These are phyloP conservation scores for Coprinopsis marcescibilis DNA, from an alignment of 768 basidiomycete genomes.

Conservation along the genomic window DNA sequence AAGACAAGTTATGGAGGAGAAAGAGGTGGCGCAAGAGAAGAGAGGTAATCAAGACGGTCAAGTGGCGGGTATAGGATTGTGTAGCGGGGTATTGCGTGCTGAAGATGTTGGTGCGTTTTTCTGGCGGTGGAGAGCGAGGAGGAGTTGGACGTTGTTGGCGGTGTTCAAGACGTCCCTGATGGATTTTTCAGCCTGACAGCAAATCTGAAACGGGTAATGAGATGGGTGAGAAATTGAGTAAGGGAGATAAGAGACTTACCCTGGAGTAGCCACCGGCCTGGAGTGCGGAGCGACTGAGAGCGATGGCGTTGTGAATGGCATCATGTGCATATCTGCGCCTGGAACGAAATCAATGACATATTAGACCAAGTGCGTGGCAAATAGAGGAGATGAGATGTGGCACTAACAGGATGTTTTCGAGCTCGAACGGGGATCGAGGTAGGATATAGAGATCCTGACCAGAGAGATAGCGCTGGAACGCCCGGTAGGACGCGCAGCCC, in stretches of 20 bases:
- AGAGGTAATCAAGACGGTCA: no score
- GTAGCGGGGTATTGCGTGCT: no score
- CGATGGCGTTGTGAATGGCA: slow-evolving; percentile 75
- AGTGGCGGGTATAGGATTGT: no score
- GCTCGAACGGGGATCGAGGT: slow-evolving; percentile 57
- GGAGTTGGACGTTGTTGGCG: slow-evolving; percentile 56
- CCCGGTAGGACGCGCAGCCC: slow-evolving; percentile 74
- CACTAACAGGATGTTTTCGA: slow-evolving; percentile 68
- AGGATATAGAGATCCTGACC: slow-evolving; percentile 68
- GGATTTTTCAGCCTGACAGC: slow-evolving; percentile 65
- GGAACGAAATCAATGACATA: slow-evolving; percentile 11
- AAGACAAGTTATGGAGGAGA: no score
- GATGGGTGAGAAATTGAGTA: neutral
- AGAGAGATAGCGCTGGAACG: slow-evolving; percentile 66
- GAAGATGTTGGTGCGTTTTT: neutral
- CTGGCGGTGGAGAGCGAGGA: slow-evolving; percentile 56
- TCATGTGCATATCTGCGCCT: slow-evolving; percentile 76
- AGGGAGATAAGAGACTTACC: slow-evolving; percentile 23
- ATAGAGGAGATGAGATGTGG: neutral
- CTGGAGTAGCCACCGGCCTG: slow-evolving; percentile 48
- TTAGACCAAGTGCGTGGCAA: neutral
- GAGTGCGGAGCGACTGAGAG: slow-evolving; percentile 58
- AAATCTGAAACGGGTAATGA: slow-evolving; percentile 40
- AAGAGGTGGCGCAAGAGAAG: no score
- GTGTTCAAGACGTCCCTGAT: slow-evolving; percentile 65